These are phyloP conservation scores for Aspergillus asperescens DNA, from an alignment of 495 filamentous ascomycete genomes.

Conservation along the genomic window DNA sequence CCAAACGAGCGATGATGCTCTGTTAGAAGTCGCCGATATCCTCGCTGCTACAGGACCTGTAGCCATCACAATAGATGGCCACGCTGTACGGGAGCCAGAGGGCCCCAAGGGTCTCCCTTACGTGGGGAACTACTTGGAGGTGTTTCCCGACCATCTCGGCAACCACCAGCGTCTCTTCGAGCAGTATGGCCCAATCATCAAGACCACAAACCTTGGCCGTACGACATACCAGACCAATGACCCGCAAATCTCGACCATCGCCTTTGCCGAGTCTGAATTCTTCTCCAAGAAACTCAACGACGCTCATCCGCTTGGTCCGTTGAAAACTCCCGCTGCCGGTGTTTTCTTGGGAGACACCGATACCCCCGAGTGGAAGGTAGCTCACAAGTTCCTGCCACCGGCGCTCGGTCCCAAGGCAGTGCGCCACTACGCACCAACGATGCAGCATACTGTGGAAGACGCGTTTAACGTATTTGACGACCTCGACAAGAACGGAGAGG, in stretches of 20 bases:
- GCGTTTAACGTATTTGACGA: conserved; percentile 50
- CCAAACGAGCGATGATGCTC: conserved; percentile 21
- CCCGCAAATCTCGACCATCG: conserved; percentile 37
- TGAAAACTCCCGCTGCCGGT: conserved; percentile 43
- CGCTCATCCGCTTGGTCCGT: conserved; percentile 42
- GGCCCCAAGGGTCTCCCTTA: conserved; percentile 45
- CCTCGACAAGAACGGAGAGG: conserved; percentile 41
- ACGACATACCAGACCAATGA: conserved; percentile 48
- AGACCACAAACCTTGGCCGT: conserved; percentile 49
- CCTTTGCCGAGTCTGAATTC: conserved; percentile 42
- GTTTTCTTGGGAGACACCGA: conserved; percentile 52
- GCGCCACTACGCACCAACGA: conserved; percentile 49
- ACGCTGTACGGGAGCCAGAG: conserved; percentile 36
- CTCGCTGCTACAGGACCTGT: conserved; percentile 26
- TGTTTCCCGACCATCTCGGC: conserved; percentile 54
- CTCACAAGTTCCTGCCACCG: conserved; percentile 54
- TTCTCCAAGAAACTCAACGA: conserved; percentile 50
- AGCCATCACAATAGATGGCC: conserved; percentile 41
- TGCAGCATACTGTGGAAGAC: conserved; percentile 44
- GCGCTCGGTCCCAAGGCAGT: conserved; percentile 51
- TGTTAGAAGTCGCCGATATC: conserved; percentile 28
- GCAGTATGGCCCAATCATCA: conserved; percentile 48
- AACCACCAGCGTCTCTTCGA: conserved; percentile 54
- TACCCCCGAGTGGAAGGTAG: conserved; percentile 38
- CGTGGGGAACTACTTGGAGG: conserved; percentile 49